These are phyloP conservation scores for Calonectria pauciramosa DNA, from an alignment of 2,329 filamentous ascomycete genomes.

Conservation along the genomic window DNA sequence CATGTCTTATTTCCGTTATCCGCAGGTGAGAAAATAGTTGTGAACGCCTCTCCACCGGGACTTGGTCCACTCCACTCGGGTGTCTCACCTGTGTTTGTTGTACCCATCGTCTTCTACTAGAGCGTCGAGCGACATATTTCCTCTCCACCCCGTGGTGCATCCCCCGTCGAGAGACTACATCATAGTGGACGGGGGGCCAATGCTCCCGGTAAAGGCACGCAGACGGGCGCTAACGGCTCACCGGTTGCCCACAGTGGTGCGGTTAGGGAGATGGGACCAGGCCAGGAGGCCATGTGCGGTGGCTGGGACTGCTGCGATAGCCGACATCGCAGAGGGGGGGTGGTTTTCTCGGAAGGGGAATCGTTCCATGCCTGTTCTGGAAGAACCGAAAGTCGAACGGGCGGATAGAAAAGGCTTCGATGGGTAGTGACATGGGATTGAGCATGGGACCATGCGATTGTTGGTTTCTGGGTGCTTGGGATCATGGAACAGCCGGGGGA, in stretches of 20 bases:
- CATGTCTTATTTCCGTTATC: constrained; percentile 5
- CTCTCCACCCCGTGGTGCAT: constrained; percentile 14
- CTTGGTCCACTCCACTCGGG: constrained; percentile 8
- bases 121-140: neutral
- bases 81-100: neutral
- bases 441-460: constrained; percentile 29
- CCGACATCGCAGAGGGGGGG: constrained; percentile 26
- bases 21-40: constrained; percentile 5
- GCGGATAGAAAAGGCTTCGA: neutral
- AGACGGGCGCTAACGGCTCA: constrained; percentile 11
- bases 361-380: constrained; percentile 44
- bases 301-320: constrained; percentile 18
- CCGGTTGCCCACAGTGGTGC: constrained; percentile 21
- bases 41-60: constrained; percentile 8
- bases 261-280: constrained; percentile 20
- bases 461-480: constrained; percentile 26
- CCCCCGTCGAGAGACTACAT: constrained; percentile 2
- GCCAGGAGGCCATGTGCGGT: constrained; percentile 21
- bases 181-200: constrained; percentile 4
- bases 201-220: constrained; percentile 10
- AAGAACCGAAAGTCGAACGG: constrained; percentile 30
- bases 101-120: neutral
- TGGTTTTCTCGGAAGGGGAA: constrained; percentile 16
- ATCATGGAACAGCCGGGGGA: constrained; percentile 14
- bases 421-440: neutral